Conservation (phyloP, 2,329 filamentous ascomycete genomes). For the Fusarium decemcellulare region DNA sequence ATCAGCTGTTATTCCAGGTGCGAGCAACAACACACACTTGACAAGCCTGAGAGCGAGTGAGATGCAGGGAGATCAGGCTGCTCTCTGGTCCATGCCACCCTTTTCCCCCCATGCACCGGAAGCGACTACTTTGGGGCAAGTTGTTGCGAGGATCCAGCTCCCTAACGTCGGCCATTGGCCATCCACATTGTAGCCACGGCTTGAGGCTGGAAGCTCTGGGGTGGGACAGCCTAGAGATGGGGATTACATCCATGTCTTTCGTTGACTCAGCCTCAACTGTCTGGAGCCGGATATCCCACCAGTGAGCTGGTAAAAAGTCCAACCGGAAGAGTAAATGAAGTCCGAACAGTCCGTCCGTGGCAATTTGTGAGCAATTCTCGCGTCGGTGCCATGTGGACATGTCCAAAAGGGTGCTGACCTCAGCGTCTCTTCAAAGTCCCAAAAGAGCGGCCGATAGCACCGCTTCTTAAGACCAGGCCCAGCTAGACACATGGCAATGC, state of each 20-base stretch:
- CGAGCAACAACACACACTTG: conserved; percentile 16
- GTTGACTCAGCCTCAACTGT: conserved; percentile 35
- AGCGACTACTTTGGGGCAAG: conserved; percentile 31
- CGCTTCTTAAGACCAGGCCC: conserved; percentile 6
- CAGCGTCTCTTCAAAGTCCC: conserved; percentile 10
- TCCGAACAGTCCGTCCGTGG: background rate
- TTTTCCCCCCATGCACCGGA: conserved; percentile 14
- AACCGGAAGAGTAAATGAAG: background rate
- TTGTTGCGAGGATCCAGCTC: conserved; percentile 25
- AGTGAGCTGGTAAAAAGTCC: conserved; percentile 3
- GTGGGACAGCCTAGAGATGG: conserved; percentile 10
- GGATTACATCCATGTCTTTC: conserved; percentile 15
- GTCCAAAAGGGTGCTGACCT: conserved; percentile 35
- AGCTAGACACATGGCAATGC: conserved; percentile 23
- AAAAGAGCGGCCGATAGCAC: conserved; percentile 18
- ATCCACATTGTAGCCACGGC: conserved; percentile 17
- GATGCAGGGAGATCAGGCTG: conserved; percentile 18
- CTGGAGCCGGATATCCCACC: conserved; percentile 15
- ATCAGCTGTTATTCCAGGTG: conserved; percentile 38
- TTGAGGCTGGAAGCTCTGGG: conserved; percentile 22
- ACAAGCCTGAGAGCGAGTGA: conserved; percentile 3
- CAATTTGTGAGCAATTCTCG: conserved; percentile 8
- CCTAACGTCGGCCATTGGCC: conserved; percentile 22
- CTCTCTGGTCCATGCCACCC: conserved; percentile 22
- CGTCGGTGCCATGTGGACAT: conserved; percentile 25